Base-by-base conservation (phyloP, 768 basidiomycete species). In the Suillus decipiens region DNA sequence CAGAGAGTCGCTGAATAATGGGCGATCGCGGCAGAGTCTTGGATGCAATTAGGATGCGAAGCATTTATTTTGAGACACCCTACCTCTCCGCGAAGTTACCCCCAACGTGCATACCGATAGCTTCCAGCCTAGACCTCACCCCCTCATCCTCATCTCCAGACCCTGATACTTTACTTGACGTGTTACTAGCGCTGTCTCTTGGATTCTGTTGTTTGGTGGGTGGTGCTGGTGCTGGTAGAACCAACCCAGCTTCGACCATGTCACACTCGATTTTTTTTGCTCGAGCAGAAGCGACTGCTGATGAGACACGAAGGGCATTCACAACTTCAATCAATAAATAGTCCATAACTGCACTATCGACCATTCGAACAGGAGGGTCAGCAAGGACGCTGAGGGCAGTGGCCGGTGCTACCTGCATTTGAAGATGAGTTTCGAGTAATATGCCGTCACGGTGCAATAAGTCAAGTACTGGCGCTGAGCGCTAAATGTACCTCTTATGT, bases 321-420 rank as follows among this genome's bases (percentile, higher is more conserved):
- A 93, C 88, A 60, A 89, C 81, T 73, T 92, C 89, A 62, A 95
- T 93, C 62, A 95, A 78, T 70, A 98, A 88, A 76, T 95, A 96
- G 69, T 94, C 92, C 85, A 92, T 88, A 3, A 80, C 86, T 9
- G 87, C 83, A 55, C 78, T 85, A 69, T 93, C 90, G 61, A 92
- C 80, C 47, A 85, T 79, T 34, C 81, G 81, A 11, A 72, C 72
- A 31, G 89, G 86, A 1, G 89, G 87, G 63, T 92, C 89, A 1
- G 89, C 84, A 17, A 92, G 79, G 2, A 80, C 72, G n/a, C 83
- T 76, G 5, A 90, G 78, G 36, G 67, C 72, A 10, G 70, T 65
- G 33, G 70, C 60, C 5, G 74, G 62, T 15, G 67, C 60, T 3
- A 74, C 53, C 6, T 59, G 45, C 8, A 63, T 63, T 65, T 78